Evolutionary conservation across 192 early-diverging fungal genomes (phyloP).

Genomic region (Coemansia sp.): DNA sequence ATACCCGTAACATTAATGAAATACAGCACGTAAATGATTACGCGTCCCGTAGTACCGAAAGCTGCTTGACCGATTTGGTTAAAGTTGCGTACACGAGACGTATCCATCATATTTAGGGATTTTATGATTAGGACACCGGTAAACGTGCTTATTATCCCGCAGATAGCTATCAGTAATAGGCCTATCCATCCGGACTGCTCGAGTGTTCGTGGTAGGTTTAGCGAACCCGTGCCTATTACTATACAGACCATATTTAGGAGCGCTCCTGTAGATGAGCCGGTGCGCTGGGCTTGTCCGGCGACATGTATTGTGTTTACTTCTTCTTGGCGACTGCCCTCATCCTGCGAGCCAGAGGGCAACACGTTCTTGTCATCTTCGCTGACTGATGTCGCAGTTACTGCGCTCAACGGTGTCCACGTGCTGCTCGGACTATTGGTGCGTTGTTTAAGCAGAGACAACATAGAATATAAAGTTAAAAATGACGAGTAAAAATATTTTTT

Average conservation of each 20-base stretch:
- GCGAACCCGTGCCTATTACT: slow-evolving; percentile 74
- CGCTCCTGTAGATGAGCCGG: slow-evolving; percentile 59
- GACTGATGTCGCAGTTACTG: neutral
- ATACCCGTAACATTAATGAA: slow-evolving; percentile 68
- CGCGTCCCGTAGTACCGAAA: slow-evolving; percentile 65
- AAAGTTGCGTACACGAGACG: slow-evolving; percentile 57
- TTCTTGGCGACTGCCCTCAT: slow-evolving; percentile 2
- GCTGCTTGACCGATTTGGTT: slow-evolving; percentile 70
- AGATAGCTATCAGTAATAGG: slow-evolving; percentile 62
- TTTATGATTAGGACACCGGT: slow-evolving; percentile 71
- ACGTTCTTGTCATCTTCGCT: slow-evolving; percentile 1
- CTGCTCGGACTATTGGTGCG: neutral
- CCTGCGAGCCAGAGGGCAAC: neutral
- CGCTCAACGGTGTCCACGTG: slow-evolving; percentile 8
- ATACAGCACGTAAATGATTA: slow-evolving; percentile 66
- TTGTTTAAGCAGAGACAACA: neutral
- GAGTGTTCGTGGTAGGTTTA: slow-evolving; percentile 77
- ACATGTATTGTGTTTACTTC: slow-evolving; percentile 2
- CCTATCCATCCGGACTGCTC: slow-evolving; percentile 76
- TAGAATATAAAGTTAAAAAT: neutral
- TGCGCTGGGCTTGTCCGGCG: slow-evolving; percentile 34
- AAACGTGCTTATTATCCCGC: slow-evolving; percentile 70
- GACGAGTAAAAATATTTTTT: neutral
- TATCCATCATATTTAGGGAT: slow-evolving; percentile 67
- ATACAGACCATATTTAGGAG: slow-evolving; percentile 69